Conservation (phyloP, 129 eudicot species). For the Lactuca saligna region DNA sequence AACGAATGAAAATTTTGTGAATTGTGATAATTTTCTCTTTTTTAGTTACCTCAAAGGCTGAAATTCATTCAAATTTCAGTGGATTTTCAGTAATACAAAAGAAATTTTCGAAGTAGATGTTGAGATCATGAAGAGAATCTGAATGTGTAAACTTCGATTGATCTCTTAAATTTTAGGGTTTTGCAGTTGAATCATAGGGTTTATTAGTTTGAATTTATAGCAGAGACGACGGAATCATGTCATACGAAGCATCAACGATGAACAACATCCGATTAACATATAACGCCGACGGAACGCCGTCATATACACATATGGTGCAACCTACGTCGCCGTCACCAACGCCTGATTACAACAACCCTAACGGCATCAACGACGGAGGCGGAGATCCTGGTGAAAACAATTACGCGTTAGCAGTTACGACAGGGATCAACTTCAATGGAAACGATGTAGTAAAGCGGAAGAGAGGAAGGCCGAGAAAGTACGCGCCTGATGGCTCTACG, state of each 20-base stretch:
- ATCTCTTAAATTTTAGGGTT: constrained; percentile 24
- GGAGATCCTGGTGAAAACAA: background rate
- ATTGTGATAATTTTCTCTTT: background rate
- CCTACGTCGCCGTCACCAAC: constrained; percentile 23
- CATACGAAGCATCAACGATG: constrained; percentile 24
- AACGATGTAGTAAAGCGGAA: constrained; percentile 25
- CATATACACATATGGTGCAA: constrained; percentile 28
- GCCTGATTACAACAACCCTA: constrained; percentile 22
- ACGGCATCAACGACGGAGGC: constrained; percentile 3
- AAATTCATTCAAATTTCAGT: background rate
- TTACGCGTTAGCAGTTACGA: constrained; percentile 14
- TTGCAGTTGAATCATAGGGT: constrained; percentile 21
- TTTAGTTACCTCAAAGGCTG: background rate
- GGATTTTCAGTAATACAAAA: background rate
- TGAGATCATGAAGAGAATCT: background rate
- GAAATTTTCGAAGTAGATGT: constrained; percentile 1
- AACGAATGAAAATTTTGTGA: too few species aligned
- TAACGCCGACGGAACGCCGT: constrained; percentile 20
- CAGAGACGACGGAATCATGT: constrained; percentile 20
- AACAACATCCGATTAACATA: constrained; percentile 26
- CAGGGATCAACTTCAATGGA: constrained; percentile 1
- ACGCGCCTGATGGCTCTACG: constrained; percentile 26
- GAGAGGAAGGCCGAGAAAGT: constrained; percentile 57
- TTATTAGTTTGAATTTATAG: constrained; percentile 2
- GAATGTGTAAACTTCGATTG: constrained; percentile 2